phyloP scores from a whole-genome alignment of 2,329 filamentous ascomycete species.

The Hymenotorrendiella dingleyae region DNA sequence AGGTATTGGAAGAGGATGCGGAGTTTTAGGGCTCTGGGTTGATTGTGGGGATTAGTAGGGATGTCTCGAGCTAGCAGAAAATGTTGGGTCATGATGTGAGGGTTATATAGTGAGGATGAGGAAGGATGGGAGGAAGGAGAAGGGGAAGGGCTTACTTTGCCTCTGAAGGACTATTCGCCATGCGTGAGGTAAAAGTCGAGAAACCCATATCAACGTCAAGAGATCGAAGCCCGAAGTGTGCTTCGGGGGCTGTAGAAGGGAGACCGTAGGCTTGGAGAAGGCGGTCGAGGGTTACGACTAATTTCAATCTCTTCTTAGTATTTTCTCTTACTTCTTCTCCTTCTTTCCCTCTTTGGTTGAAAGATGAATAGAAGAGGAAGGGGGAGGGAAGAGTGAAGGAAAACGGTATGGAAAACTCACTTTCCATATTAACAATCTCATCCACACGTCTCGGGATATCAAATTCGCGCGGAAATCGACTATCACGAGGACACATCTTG shows the following conservation, averaged over 20 bases:
- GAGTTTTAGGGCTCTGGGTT: too few species aligned
- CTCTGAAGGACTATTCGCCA: too few species aligned
- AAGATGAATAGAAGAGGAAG: not conserved
- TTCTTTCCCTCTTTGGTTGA: not conserved
- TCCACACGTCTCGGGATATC: conserved; percentile 14
- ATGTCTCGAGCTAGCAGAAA: too few species aligned
- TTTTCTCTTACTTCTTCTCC: not conserved
- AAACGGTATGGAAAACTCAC: conserved; percentile 11
- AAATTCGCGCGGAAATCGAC: conserved; percentile 17
- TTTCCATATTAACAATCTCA: conserved; percentile 15
- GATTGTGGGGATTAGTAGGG: too few species aligned
- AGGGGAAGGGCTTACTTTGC: too few species aligned
- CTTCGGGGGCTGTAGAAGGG: not conserved
- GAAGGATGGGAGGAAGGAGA: too few species aligned
- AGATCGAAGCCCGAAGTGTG: too few species aligned
- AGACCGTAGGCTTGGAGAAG: conserved; percentile 3
- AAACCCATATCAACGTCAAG: too few species aligned
- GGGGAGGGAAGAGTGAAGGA: not conserved
- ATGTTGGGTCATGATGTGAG: too few species aligned
- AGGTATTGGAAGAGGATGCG: conserved; percentile 1
- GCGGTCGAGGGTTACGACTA: conserved; percentile 2
- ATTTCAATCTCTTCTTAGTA: too few species aligned
- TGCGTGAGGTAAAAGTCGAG: too few species aligned
- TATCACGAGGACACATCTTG: conserved; percentile 12
- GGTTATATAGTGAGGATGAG: too few species aligned